Conservation (phyloP, 306 rosid species). For the Pterocarpus santalinus region DNA sequence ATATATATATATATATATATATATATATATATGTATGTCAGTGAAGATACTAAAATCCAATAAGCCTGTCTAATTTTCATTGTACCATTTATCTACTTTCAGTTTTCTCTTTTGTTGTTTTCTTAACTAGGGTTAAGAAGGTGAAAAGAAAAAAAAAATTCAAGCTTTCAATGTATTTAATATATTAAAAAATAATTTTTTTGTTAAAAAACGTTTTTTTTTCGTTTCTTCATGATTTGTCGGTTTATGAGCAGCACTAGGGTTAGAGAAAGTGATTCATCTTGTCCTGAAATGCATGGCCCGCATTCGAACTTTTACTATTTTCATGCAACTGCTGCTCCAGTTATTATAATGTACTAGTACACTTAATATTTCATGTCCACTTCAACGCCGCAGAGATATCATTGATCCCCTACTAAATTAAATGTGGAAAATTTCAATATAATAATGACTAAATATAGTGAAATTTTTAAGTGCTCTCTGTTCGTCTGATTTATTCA, state of each 20-base stretch:
- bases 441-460: background rate
- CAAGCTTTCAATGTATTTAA: no score
- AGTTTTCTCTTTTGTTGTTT: background rate
- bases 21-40: background rate
- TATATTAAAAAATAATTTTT: no score
- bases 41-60: slow-evolving; percentile 5
- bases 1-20: no score
- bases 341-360: no score
- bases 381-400: no score
- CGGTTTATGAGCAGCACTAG: background rate
- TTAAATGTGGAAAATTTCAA: background rate
- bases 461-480: no score
- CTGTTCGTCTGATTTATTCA: no score
- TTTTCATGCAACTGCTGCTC: background rate
- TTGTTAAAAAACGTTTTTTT: no score
- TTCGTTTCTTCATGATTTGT: background rate
- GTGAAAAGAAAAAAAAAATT: no score
- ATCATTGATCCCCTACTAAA: background rate
- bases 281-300: background rate
- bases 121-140: no score
- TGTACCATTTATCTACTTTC: background rate
- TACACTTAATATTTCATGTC: no score
- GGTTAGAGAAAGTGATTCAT: background rate
- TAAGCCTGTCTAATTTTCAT: background rate
- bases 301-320: background rate